These are phyloP conservation scores for Colletotrichum truncatum DNA, from an alignment of 2,329 filamentous ascomycete species.

Conservation along the genomic window DNA sequence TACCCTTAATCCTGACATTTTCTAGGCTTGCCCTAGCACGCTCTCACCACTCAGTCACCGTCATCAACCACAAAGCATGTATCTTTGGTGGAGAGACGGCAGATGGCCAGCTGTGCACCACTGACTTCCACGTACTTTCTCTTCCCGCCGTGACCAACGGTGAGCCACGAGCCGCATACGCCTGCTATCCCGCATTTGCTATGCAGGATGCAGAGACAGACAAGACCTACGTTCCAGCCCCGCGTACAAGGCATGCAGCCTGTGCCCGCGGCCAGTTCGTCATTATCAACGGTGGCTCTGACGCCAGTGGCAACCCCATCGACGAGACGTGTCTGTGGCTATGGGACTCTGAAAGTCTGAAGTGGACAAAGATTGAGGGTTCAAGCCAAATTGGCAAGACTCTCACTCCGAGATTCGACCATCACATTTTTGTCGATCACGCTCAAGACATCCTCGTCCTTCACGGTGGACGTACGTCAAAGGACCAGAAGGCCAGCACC, in stretches of 20 bases:
- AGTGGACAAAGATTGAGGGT: conserved; percentile 44
- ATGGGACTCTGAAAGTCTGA: conserved; percentile 45
- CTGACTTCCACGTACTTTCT: conserved; percentile 61
- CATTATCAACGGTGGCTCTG: conserved; percentile 47
- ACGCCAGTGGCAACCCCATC: conserved; percentile 38
- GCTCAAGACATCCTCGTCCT: conserved; percentile 60
- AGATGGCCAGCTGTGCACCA: conserved; percentile 51
- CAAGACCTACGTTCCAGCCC: conserved; percentile 39
- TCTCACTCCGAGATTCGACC: conserved; percentile 42
- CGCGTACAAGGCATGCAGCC: conserved; percentile 46
- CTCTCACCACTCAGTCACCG: conserved; percentile 59
- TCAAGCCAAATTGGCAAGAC: conserved; percentile 40
- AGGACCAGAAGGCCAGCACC: conserved; percentile 47
- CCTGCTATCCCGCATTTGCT: conserved; percentile 41
- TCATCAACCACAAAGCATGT: conserved; percentile 62
- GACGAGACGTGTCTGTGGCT: conserved; percentile 47
- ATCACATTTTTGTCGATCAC: conserved; percentile 46
- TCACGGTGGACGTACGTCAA: conserved; percentile 51
- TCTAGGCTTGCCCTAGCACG: conserved; percentile 51
- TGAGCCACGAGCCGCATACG: conserved; percentile 37
- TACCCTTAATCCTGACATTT: not conserved
- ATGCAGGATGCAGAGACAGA: conserved; percentile 37
- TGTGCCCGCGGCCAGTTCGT: conserved; percentile 42
- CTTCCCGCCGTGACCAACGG: conserved; percentile 51
- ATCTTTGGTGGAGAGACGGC: conserved; percentile 61